Evolutionary conservation across 2,329 filamentous ascomycete species (phyloP).

Genomic region (Paecilomyces dactylethromorphus): DNA sequence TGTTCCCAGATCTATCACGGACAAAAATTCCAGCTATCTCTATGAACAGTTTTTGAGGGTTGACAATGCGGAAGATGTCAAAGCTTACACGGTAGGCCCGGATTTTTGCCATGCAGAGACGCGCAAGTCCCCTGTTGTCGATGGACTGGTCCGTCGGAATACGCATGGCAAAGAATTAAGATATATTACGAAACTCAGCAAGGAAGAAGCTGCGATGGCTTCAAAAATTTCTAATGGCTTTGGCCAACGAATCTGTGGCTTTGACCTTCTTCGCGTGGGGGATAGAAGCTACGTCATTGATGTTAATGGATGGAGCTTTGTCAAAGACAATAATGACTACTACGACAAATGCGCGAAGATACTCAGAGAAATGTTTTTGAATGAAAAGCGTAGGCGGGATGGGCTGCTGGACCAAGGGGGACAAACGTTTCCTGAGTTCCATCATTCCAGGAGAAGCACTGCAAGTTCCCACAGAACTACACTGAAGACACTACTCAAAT

Average conservation of each 20-base stretch:
- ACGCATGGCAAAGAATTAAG: conserved; percentile 95
- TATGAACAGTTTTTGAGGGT: conserved; percentile 97
- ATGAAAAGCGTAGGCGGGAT: conserved; percentile 54
- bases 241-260: conserved; percentile 91
- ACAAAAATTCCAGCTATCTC: conserved; percentile 77
- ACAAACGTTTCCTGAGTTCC: conserved; percentile 25
- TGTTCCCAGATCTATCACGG: conserved; percentile 72
- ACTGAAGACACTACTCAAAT: conserved; percentile 57
- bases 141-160: conserved; percentile 90
- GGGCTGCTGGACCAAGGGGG: conserved; percentile 27
- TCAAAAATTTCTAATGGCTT: conserved; percentile 86
- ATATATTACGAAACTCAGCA: conserved; percentile 79
- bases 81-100: conserved; percentile 93
- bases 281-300: conserved; percentile 96
- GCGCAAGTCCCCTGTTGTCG: conserved; percentile 92
- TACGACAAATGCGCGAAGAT: conserved; percentile 88
- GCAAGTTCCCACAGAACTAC: conserved; percentile 40
- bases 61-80: conserved; percentile 96
- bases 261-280: conserved; percentile 81
- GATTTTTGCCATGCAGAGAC: conserved; percentile 95
- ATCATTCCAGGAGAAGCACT: conserved; percentile 30
- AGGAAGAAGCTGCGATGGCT: conserved; percentile 78
- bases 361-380: conserved; percentile 78
- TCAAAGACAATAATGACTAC: conserved; percentile 98
- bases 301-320: conserved; percentile 99